These are phyloP conservation scores for Phallus indusiatus DNA, from an alignment of 768 basidiomycete genomes.

Conservation along the genomic window DNA sequence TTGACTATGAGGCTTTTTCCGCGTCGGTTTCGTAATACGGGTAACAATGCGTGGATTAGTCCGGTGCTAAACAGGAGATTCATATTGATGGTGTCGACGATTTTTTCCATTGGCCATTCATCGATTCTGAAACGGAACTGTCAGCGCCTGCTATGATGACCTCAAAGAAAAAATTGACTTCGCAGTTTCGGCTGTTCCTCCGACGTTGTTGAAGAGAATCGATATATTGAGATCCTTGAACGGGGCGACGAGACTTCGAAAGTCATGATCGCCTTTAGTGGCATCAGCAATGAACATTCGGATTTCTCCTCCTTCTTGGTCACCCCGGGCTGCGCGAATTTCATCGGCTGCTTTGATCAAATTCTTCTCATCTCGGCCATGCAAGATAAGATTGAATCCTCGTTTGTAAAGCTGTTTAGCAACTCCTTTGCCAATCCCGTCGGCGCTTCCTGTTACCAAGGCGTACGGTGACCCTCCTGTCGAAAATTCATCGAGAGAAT, in stretches of 20 bases:
- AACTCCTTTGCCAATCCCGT: conserved; percentile 11
- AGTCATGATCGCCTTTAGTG: neutral
- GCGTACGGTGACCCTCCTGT: conserved; percentile 6
- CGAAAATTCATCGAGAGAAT: neutral
- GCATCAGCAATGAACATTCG: conserved; percentile 5
- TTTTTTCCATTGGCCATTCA: conserved; percentile 2
- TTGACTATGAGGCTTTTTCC: conserved; percentile 1
- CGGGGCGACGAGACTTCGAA: neutral
- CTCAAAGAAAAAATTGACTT: neutral
- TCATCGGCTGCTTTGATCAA: neutral
- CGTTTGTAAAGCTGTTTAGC: conserved; percentile 6
- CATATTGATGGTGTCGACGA: neutral
- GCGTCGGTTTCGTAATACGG: conserved; percentile 1
- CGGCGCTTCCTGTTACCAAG: conserved; percentile 6
- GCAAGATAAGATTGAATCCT: conserved; percentile 11
- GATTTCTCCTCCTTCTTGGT: neutral
- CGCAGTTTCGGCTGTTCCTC: conserved; percentile 1
- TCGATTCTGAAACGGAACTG: conserved; percentile 7
- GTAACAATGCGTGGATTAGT: conserved; percentile 8
- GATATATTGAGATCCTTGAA: conserved; percentile 7
- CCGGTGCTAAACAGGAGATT: conserved; percentile 6
- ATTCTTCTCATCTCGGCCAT: conserved; percentile 10
- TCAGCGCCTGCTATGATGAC: too few species aligned
- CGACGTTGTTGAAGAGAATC: conserved; percentile 4
- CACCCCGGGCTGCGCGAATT: neutral